Conservation (phyloP, 495 filamentous ascomycete species). For the Neurospora tetraspora region DNA sequence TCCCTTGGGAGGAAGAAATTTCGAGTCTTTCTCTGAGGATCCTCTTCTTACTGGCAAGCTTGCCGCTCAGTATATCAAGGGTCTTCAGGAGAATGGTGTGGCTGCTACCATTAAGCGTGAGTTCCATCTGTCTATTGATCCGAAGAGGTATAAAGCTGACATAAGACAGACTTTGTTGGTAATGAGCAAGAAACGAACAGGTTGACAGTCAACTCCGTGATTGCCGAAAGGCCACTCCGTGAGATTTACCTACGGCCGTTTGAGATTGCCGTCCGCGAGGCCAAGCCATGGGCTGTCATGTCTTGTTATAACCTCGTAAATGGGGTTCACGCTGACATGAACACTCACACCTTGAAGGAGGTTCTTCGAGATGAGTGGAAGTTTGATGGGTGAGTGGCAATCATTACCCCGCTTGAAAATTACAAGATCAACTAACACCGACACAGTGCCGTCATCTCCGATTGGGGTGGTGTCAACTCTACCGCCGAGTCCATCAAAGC, state of each 20-base stretch:
- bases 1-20: constrained; percentile 73
- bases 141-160: constrained; percentile 13
- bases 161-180: constrained; percentile 54
- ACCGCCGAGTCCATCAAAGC: constrained; percentile 60
- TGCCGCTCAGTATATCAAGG: constrained; percentile 61
- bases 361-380: constrained; percentile 70
- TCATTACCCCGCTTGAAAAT: no score
- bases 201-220: constrained; percentile 58
- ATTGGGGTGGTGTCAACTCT: constrained; percentile 66
- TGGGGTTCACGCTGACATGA: constrained; percentile 68
- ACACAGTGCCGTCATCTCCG: constrained; percentile 56
- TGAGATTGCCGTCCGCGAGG: constrained; percentile 71
- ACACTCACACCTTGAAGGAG: constrained; percentile 55
- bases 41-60: constrained; percentile 68
- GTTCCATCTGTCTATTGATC: background rate
- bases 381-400: constrained; percentile 50
- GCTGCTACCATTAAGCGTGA: constrained; percentile 69
- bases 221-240: constrained; percentile 62
- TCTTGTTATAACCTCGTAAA: constrained; percentile 80
- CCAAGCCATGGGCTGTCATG: constrained; percentile 72
- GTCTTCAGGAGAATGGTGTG: constrained; percentile 64
- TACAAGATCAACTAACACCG: constrained; percentile 8
- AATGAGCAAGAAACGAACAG: constrained; percentile 82
- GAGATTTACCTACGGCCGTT: constrained; percentile 80
- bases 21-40: constrained; percentile 83